Conservation (phyloP, 148 eudicot species). For the Arbutus unedo region DNA sequence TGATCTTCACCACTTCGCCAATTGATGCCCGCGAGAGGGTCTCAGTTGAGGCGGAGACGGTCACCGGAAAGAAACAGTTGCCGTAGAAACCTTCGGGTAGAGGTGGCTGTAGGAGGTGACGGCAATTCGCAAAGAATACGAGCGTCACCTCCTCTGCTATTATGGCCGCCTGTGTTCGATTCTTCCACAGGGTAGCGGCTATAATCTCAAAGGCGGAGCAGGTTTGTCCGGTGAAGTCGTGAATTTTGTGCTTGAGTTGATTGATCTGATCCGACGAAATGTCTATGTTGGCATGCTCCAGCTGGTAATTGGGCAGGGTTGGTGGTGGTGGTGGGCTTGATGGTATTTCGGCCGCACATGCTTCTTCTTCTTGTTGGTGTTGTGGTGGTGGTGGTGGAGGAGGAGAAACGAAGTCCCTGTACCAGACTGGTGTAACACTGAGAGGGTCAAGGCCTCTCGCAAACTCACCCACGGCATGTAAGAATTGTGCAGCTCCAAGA, state of each 20-base stretch:
- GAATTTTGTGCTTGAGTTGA: slow-evolving; percentile 27
- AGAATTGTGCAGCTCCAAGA: slow-evolving; percentile 37
- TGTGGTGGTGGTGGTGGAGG: slow-evolving; percentile 10
- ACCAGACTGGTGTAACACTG: slow-evolving; percentile 28
- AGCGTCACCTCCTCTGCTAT: slow-evolving; percentile 15
- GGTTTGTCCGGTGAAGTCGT: slow-evolving; percentile 9
- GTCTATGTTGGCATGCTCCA: slow-evolving; percentile 33
- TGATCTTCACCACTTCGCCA: slow-evolving; percentile 24
- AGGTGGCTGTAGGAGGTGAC: slow-evolving; percentile 20
- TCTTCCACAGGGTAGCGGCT: slow-evolving; percentile 28
- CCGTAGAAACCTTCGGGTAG: slow-evolving; percentile 36
- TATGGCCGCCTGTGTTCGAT: slow-evolving; percentile 22
- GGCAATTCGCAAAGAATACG: slow-evolving; percentile 41
- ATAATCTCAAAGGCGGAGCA: slow-evolving; percentile 39
- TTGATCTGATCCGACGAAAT: slow-evolving; percentile 22
- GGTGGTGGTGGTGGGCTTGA: slow-evolving; percentile 13
- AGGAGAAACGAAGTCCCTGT: slow-evolving; percentile 22
- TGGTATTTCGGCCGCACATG: neutral
- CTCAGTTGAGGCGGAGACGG: slow-evolving; percentile 23
- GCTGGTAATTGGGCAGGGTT: slow-evolving; percentile 21
- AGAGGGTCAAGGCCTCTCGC: slow-evolving; percentile 24
- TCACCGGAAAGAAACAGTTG: slow-evolving; percentile 39
- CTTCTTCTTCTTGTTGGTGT: no score
- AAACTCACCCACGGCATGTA: slow-evolving; percentile 36
- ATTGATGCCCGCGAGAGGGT: slow-evolving; percentile 12